These are phyloP conservation scores for Coleophoma cylindrospora DNA, from an alignment of 2,329 filamentous ascomycete species.

Conservation along the genomic window DNA sequence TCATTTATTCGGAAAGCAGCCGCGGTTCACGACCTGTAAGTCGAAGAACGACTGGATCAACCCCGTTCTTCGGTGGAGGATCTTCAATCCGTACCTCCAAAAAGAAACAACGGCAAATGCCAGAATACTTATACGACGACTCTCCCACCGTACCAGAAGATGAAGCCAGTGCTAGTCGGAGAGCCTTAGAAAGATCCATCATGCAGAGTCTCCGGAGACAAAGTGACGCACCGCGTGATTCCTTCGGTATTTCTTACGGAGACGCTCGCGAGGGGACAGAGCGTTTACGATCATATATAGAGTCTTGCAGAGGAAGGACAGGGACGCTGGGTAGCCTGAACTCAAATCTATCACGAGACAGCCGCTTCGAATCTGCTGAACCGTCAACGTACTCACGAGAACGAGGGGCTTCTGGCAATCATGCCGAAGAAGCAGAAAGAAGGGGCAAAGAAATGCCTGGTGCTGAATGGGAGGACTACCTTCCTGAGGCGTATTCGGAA, in stretches of 20 bases:
- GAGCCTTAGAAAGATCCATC: conserved; percentile 4
- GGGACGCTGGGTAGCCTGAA: conserved; percentile 12
- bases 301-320: conserved; percentile 9
- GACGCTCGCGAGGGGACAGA: conserved; percentile 21
- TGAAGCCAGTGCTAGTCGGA: conserved; percentile 5
- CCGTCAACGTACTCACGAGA: conserved; percentile 10
- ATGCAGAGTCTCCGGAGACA: conserved; percentile 6
- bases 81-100: conserved; percentile 11
- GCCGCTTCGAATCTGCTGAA: conserved; percentile 21
- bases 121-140: conserved; percentile 14
- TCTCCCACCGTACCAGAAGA: conserved; percentile 23
- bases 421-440: conserved; percentile 1
- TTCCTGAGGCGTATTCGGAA: conserved; percentile 11
- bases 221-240: conserved; percentile 11
- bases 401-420: background rate
- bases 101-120: background rate
- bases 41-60: conserved; percentile 16
- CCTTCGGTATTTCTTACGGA: conserved; percentile 17
- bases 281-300: conserved; percentile 18
- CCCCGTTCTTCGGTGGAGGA: conserved; percentile 23
- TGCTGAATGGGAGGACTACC: conserved; percentile 12
- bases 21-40: conserved; percentile 13
- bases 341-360: conserved; percentile 14
- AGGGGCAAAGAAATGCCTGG: background rate
- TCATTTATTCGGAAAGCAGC: conserved; percentile 5